Base-by-base conservation (phyloP, 495 filamentous ascomycete species). In the Ramalina intermedia region DNA sequence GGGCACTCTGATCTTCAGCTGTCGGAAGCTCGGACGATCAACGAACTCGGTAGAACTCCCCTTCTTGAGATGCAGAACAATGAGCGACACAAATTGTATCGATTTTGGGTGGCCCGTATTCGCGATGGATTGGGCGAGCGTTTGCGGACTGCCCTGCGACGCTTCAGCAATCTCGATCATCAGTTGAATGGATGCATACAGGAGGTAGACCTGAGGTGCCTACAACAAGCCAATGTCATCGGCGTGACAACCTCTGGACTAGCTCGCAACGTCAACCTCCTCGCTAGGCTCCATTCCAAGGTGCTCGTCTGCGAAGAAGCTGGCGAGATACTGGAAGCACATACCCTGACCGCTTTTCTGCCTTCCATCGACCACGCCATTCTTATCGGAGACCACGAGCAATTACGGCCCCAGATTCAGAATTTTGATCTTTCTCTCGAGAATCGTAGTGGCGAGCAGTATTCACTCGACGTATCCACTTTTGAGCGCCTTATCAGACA, bases 231-330 rank as follows among this genome's bases (percentile, higher is more conserved):
- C 0, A 62, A 85, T 44, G 68, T 93, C 14, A 77, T 93, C 46
- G 82, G 84, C 0, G 67, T 84, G 1, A 91, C 86, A 0, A 87
- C 86, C 1, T 78, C 81, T 0, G 84, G 85, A 0, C 63, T 91
- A 3, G 84, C 86, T 3, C 66, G 71, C 8, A 79, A 82, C 39
- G 58, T 85, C 1, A 62, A 73, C 3, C 62, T 82, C 46, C 71
- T 94, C 1, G 69, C 69, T 37, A 68, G 69, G n/a, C 46, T 89
- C 2, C 56, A 63, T 20, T 66, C 71, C 20, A 90, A 90, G 58
- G 79, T 86, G 1, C 52, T 93, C 41, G 41, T 90, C 4, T 83
- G 79, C 54, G 85, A 89, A 64, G 85, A 91, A 57, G 85, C 85
- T 2, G 84, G 75, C 2, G 83, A 88, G 54, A 79, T 89, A 0